Base-by-base conservation (phyloP, 371 early-diverging fungal genomes). In the Mucor saturninus region DNA sequence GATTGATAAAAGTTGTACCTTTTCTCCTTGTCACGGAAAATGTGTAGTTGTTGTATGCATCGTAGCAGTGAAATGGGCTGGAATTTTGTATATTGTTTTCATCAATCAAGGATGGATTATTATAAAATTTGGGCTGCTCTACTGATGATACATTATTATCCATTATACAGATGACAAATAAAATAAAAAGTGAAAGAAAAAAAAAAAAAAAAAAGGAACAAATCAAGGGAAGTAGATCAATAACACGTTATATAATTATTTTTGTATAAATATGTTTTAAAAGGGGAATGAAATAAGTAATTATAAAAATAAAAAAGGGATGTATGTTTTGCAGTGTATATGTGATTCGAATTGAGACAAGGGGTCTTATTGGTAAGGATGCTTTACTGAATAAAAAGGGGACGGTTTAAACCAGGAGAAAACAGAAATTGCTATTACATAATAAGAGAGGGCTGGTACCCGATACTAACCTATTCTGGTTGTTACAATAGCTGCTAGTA, bases 1-100 rank as follows among this genome's bases (percentile, higher is more conserved):
- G 80, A 14, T 64, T 59, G n/a, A 80, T 67, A 54, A 73, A 75
- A 15, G 77, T 74, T 0, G 80, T 58, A 21, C 73, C 75, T 45
- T 68, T 72, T 35, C 32, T 49, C 28, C 68, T 67, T 11, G 50
- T 37, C 11, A 79, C 71, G 30, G 61, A 56, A 56, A 75, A 79
- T 15, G 71, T 67, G 13, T 67, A 71, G 28, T 71, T 67, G 26
- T 71, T 71, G 28, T 37, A 71, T 0, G 29, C 35, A 37, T 71
- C 71, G 40, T 46, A 42, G 54, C 21, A 65, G 28, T 54, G 49
- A 50, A 54, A 62, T 4, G 61, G 32, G 15, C 61, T 50, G 46
- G 43, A 61, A 7, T 65, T 57, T 21, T 53, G 45, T 9, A 52
- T 43, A 13, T 14, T 30, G 9, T 5, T 45, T 10, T 45, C 45